A percentile compares a stretch with the other conserved stretches of the same genome.
Conservation (phyloP, 306 rosid species). For the Bauhinia variegata region DNA sequence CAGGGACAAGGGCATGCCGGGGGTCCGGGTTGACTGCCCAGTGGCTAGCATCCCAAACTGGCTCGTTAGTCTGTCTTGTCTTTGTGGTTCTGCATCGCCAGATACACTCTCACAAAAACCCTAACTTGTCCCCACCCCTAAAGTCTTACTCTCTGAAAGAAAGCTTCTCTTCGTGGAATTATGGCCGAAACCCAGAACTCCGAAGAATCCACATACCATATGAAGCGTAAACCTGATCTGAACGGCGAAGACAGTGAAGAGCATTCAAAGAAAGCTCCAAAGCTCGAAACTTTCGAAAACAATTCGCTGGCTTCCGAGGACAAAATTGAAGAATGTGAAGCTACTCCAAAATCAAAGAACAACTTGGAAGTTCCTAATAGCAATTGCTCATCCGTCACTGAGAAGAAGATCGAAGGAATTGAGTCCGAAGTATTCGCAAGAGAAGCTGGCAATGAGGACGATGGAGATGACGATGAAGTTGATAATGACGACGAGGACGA, state of each 20-base stretch:
- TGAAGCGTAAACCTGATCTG: constrained; percentile 67
- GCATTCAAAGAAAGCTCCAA: constrained; percentile 52
- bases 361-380: constrained; percentile 24
- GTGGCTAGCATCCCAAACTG: too few relatives aligned
- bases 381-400: constrained; percentile 32
- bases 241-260: constrained; percentile 42
- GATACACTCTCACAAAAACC: constrained; percentile 12
- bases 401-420: constrained; percentile 25
- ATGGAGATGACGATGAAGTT: neutral
- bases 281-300: constrained; percentile 38
- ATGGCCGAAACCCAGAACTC: constrained; percentile 66
- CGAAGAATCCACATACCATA: constrained; percentile 55
- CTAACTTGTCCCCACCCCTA: neutral
- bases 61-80: too few relatives aligned
- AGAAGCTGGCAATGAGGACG: neutral
- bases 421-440: constrained; percentile 33
- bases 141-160: neutral
- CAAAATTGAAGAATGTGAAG: constrained; percentile 9
- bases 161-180: constrained; percentile 2
- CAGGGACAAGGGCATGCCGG: too few relatives aligned
- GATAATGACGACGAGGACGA: constrained; percentile 35
- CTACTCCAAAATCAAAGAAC: constrained; percentile 8
- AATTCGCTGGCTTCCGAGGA: constrained; percentile 13
- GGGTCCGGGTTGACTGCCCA: too few relatives aligned
- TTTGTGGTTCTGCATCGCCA: too few relatives aligned